Evolutionary conservation across 2,329 filamentous ascomycete species (phyloP).

Genomic region (Verticillium zaregamsianum): DNA sequence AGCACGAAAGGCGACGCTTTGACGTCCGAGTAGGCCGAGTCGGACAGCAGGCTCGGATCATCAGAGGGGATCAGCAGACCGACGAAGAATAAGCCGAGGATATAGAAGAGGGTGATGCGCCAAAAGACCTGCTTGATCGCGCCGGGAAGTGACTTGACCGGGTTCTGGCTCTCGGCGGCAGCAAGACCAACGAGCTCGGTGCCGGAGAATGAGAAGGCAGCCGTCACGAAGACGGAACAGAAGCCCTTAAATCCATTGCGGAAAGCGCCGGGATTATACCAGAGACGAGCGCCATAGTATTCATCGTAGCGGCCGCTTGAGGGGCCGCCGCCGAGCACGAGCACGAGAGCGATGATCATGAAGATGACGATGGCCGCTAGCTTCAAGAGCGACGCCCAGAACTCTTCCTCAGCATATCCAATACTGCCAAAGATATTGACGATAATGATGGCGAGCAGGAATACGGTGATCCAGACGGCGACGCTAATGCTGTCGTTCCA

Average conservation of each 20-base stretch:
- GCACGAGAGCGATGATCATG: constrained; percentile 58
- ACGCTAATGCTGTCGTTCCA: constrained; percentile 36
- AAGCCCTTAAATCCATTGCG: constrained; percentile 72
- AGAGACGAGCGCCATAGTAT: constrained; percentile 46
- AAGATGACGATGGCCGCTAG: constrained; percentile 49
- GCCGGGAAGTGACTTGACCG: constrained; percentile 68
- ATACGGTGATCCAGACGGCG: constrained; percentile 53
- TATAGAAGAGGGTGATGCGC: constrained; percentile 53
- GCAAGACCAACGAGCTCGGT: constrained; percentile 73
- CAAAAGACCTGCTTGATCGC: constrained; percentile 77
- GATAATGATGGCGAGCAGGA: constrained; percentile 37
- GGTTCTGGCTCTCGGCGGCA: constrained; percentile 67
- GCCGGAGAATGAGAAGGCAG: constrained; percentile 69
- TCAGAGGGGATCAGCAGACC: constrained; percentile 44
- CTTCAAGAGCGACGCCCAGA: constrained; percentile 44
- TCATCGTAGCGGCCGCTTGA: constrained; percentile 36
- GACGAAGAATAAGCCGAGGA: constrained; percentile 48
- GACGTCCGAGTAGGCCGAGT: constrained; percentile 8
- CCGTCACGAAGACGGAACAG: constrained; percentile 68
- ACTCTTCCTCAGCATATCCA: constrained; percentile 55
- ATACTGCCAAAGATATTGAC: constrained; percentile 43
- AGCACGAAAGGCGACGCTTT: constrained; percentile 54
- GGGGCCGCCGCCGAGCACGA: constrained; percentile 58
- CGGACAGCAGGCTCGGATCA: constrained; percentile 33
- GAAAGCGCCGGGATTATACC: constrained; percentile 54